Percentiles rank a stretch among this genome's conserved stretches.
These are phyloP conservation scores for Juncus effusus DNA, from an alignment of 176 grass and related monocot species.

Conservation along the genomic window DNA sequence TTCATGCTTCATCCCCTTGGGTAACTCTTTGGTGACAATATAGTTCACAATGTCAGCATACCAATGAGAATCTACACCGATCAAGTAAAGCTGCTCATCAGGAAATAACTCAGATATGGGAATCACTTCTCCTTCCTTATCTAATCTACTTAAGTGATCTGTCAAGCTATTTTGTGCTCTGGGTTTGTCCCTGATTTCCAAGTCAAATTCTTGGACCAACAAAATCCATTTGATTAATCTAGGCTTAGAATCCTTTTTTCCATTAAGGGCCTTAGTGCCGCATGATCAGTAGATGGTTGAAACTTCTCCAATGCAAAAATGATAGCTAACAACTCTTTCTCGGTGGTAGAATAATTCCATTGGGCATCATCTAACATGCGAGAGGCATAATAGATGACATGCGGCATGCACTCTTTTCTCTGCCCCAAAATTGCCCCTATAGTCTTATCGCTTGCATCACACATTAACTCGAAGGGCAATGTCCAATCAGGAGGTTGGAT, in stretches of 20 bases:
- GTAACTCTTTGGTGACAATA: not conserved
- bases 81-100: not conserved
- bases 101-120: not conserved
- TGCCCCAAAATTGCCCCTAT: slow-evolving; percentile 6
- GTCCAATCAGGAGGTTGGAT: not conserved
- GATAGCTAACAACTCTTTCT: not conserved
- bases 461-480: not conserved
- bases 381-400: slow-evolving; percentile 6
- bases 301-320: not conserved
- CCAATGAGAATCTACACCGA: not conserved
- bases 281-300: not conserved
- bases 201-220: not conserved
- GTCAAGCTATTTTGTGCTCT: not conserved
- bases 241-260: not conserved
- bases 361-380: slow-evolving; percentile 8
- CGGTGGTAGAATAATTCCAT: not conserved
- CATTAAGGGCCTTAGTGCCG: not conserved
- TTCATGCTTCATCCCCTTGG: not conserved
- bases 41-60: not conserved
- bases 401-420: not conserved
- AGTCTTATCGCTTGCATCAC: slow-evolving; percentile 12
- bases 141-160: not conserved
- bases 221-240: not conserved
- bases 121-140: not conserved
- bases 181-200: not conserved